A percentile compares a stretch with the other conserved stretches of the same genome.
phyloP scores from a whole-genome alignment of 768 basidiomycete species.

The Phylloporus arenicola region DNA sequence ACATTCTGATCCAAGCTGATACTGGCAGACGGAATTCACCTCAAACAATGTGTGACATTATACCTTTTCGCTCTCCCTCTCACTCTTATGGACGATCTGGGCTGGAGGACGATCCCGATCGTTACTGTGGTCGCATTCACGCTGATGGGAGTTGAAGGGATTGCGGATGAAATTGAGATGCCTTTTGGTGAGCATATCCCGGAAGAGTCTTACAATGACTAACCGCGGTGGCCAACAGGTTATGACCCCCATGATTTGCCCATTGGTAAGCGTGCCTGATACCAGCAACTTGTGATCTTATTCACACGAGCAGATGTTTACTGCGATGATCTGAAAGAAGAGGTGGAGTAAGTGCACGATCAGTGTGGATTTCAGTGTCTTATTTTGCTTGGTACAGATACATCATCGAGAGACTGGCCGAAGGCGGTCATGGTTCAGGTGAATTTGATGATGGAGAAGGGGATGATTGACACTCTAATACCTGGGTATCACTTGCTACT shows the following conservation, averaged over 20 bases:
- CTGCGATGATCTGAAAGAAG: constrained; percentile 81
- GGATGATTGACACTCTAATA: constrained; percentile 53
- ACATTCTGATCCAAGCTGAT: constrained; percentile 6
- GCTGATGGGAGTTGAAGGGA: constrained; percentile 93
- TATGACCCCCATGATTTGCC: constrained; percentile 67
- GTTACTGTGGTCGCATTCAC: constrained; percentile 86
- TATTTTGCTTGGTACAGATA: constrained; percentile 39
- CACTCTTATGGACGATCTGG: constrained; percentile 75
- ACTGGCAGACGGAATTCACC: constrained; percentile 73
- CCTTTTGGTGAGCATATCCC: constrained; percentile 65
- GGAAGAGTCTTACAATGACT: neutral
- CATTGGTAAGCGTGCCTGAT: constrained; percentile 47
- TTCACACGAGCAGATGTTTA: constrained; percentile 55
- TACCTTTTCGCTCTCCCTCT: constrained; percentile 91
- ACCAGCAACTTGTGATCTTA: neutral
- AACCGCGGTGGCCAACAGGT: constrained; percentile 32
- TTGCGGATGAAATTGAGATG: constrained; percentile 92
- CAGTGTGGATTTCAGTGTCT: constrained; percentile 3
- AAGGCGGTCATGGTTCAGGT: constrained; percentile 65
- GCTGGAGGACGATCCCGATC: constrained; percentile 80
- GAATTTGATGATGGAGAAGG: constrained; percentile 81
- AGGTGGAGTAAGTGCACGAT: constrained; percentile 59
- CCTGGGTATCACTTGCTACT: neutral
- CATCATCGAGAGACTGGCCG: constrained; percentile 63
- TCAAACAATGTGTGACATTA: constrained; percentile 92